Conservation (phyloP, 176 grass and related monocot species). For the Alopecurus myosuroides region DNA sequence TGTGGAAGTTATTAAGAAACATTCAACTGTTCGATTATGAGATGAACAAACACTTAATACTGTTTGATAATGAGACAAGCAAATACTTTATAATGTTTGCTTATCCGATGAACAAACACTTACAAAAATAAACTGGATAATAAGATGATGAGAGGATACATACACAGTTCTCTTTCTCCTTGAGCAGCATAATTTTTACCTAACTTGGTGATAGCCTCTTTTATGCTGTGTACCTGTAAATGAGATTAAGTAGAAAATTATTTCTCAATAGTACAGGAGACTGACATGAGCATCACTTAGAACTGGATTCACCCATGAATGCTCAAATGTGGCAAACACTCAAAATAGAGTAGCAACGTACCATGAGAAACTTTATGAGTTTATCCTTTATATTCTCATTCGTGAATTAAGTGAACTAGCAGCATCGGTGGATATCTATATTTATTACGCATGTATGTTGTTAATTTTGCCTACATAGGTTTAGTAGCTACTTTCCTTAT, state of each 20-base stretch:
- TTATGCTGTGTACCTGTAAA: slow-evolving; percentile 72
- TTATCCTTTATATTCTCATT: neutral
- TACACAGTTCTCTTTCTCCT: slow-evolving; percentile 78
- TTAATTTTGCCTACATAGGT: neutral
- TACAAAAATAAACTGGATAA: neutral
- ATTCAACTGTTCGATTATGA: neutral
- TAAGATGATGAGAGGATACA: slow-evolving; percentile 8
- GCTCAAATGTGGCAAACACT: neutral
- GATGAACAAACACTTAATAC: neutral
- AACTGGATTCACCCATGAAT: neutral
- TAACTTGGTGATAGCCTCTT: slow-evolving; percentile 70
- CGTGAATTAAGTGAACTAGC: neutral
- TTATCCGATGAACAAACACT: neutral
- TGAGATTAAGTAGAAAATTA: slow-evolving; percentile 15
- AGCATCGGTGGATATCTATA: neutral
- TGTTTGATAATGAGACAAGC: neutral
- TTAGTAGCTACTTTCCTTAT: neutral
- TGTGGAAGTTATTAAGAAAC: neutral
- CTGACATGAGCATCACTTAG: neutral
- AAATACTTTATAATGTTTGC: neutral
- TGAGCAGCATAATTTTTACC: slow-evolving; percentile 91
- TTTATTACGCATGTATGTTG: neutral
- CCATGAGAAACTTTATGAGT: neutral
- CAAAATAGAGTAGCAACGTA: neutral
- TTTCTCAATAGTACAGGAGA: neutral